Conservation (phyloP, 148 eudicot species). For the Beta vulgaris region DNA sequence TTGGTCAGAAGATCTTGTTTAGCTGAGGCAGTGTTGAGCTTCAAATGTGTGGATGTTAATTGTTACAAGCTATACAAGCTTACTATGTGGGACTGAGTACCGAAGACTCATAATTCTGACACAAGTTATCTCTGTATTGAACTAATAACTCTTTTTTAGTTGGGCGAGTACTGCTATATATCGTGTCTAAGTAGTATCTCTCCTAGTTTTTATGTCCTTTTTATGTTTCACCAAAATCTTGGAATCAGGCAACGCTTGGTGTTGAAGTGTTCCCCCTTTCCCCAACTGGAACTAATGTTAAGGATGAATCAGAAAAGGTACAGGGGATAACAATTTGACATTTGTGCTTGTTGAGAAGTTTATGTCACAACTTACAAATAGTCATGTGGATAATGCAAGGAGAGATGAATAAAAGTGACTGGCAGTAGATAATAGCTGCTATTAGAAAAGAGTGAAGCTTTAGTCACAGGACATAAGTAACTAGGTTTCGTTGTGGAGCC, state of each 20-base stretch:
- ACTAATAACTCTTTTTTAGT: background rate
- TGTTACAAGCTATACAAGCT: background rate
- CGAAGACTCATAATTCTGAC: too few species aligned
- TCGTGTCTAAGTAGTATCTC: too few species aligned
- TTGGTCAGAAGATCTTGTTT: background rate
- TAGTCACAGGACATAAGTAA: background rate
- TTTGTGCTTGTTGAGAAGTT: background rate
- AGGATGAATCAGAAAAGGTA: background rate
- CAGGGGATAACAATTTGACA: background rate
- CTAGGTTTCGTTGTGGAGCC: background rate
- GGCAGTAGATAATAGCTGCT: background rate
- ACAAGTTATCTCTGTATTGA: background rate
- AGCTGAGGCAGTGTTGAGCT: background rate
- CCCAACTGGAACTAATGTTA: too few species aligned
- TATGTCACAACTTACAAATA: background rate
- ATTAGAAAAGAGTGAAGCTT: background rate
- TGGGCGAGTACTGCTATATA: background rate
- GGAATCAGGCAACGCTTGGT: too few species aligned
- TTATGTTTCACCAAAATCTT: too few species aligned
- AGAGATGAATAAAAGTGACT: conserved; percentile 1
- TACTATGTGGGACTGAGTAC: background rate
- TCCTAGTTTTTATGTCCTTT: too few species aligned
- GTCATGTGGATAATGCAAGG: background rate
- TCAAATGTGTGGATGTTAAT: background rate
- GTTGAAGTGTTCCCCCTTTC: too few species aligned